Percentiles rank a stretch among this genome's conserved stretches.
Evolutionary conservation across 2,329 filamentous ascomycete genomes (phyloP).

Genomic region (Hypoxylon sp.): DNA sequence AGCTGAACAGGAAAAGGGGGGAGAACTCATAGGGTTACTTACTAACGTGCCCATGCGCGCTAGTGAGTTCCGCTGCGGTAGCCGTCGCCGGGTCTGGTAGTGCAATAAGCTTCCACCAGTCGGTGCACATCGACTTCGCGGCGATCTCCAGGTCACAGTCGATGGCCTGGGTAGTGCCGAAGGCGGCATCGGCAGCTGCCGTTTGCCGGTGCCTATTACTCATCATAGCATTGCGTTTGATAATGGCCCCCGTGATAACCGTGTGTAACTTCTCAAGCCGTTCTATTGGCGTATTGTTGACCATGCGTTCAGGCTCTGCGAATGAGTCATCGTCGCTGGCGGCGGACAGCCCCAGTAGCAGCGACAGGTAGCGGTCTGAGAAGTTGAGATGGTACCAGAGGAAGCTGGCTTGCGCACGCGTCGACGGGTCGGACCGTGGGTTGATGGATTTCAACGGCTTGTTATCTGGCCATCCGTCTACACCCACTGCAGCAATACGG

Average conservation of each 20-base stretch:
- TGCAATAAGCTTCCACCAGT: slow-evolving; percentile 62
- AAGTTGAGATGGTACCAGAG: slow-evolving; percentile 64
- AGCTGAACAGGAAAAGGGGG: background rate
- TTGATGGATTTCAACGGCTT: slow-evolving; percentile 55
- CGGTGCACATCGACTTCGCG: slow-evolving; percentile 54
- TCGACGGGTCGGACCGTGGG: slow-evolving; percentile 49
- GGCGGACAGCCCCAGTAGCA: slow-evolving; percentile 63
- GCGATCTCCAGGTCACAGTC: slow-evolving; percentile 61
- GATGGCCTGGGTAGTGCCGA: slow-evolving; percentile 57
- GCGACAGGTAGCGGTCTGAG: slow-evolving; percentile 62
- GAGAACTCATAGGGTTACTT: background rate
- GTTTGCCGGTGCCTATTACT: slow-evolving; percentile 33
- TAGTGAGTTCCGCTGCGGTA: slow-evolving; percentile 49
- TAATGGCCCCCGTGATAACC: slow-evolving; percentile 57
- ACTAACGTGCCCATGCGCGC: slow-evolving; percentile 48
- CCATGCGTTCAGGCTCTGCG: slow-evolving; percentile 46
- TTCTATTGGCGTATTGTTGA: slow-evolving; percentile 54
- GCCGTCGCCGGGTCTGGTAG: slow-evolving; percentile 40
- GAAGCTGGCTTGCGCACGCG: slow-evolving; percentile 47
- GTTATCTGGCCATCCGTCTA: slow-evolving; percentile 53
- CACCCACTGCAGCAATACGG: slow-evolving; percentile 51
- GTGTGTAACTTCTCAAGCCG: slow-evolving; percentile 60
- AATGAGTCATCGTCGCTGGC: slow-evolving; percentile 58
- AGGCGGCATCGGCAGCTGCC: slow-evolving; percentile 48
- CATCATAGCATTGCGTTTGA: slow-evolving; percentile 58